A percentile compares a stretch with the other conserved stretches of the same genome.
Evolutionary conservation across 306 rosid species (phyloP).

Genomic region (Inga leiocalycina): DNA sequence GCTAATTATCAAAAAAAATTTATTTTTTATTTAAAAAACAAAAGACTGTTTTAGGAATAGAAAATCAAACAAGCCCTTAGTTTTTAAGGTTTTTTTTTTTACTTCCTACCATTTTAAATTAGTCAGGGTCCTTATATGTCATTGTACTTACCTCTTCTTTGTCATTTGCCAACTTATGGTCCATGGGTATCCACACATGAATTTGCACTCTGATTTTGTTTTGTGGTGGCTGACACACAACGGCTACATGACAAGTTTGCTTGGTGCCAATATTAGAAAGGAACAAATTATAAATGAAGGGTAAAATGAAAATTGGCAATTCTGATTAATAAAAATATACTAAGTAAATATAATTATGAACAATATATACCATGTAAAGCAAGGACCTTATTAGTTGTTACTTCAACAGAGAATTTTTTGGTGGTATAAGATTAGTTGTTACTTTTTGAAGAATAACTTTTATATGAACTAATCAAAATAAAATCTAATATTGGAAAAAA

Average conservation of each 20-base stretch:
- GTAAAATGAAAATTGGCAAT: background rate
- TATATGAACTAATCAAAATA: too few species aligned
- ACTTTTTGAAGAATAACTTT: too few species aligned
- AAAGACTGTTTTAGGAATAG: too few species aligned
- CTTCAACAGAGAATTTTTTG: too few species aligned
- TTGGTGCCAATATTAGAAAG: background rate
- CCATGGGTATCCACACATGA: background rate
- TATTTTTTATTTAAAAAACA: too few species aligned
- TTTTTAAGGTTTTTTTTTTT: background rate
- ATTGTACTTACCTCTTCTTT: background rate
- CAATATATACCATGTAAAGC: too few species aligned
- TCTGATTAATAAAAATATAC: background rate
- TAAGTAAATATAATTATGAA: too few species aligned
- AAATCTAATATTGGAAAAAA: too few species aligned
- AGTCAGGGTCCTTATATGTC: background rate
- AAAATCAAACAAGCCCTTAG: background rate
- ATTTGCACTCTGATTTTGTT: background rate
- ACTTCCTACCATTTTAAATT: background rate
- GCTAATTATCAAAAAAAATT: too few species aligned
- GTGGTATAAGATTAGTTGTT: too few species aligned
- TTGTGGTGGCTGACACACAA: background rate
- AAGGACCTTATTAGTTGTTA: too few species aligned
- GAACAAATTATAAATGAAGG: background rate
- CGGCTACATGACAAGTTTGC: background rate
- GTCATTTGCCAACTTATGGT: background rate